Evolutionary conservation across 495 filamentous ascomycete genomes (phyloP).

Genomic region (Neurospora africana): DNA sequence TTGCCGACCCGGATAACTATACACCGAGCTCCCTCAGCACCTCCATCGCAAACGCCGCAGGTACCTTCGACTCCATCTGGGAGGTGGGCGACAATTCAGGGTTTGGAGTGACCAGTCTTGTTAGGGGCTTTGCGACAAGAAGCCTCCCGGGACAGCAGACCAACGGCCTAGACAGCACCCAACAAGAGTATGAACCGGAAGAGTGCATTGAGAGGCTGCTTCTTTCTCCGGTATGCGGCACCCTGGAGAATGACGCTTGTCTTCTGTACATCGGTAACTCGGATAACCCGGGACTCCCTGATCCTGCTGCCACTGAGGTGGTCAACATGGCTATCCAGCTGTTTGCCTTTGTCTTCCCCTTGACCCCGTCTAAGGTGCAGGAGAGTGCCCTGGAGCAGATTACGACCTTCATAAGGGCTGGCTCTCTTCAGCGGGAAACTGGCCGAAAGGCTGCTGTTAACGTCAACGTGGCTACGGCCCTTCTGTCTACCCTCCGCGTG

Average conservation of each 20-base stretch:
- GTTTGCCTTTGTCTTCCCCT: slow-evolving; percentile 80
- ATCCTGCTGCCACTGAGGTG: slow-evolving; percentile 84
- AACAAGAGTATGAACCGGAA: slow-evolving; percentile 56
- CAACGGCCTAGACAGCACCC: slow-evolving; percentile 42
- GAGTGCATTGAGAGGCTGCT: slow-evolving; percentile 59
- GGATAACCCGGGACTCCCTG: slow-evolving; percentile 41
- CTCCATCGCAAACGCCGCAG: slow-evolving; percentile 84
- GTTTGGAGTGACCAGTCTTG: slow-evolving; percentile 81
- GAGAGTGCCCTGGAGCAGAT: slow-evolving; percentile 93
- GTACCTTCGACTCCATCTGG: slow-evolving; percentile 87
- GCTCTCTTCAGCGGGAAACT: slow-evolving; percentile 70
- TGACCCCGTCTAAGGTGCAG: slow-evolving; percentile 83
- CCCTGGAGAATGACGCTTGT: slow-evolving; percentile 83
- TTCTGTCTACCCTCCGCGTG: slow-evolving; percentile 72
- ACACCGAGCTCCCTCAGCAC: slow-evolving; percentile 76
- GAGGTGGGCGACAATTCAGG: slow-evolving; percentile 89
- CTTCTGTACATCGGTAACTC: slow-evolving; percentile 56
- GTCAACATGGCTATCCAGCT: slow-evolving; percentile 87
- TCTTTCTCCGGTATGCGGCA: slow-evolving; percentile 66
- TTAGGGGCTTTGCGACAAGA: slow-evolving; percentile 63
- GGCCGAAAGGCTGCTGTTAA: slow-evolving; percentile 81
- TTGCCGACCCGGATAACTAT: slow-evolving; percentile 86
- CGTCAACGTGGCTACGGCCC: slow-evolving; percentile 77
- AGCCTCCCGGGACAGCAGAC: slow-evolving; percentile 61
- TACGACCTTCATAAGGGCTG: slow-evolving; percentile 70